Percentiles rank a stretch among this genome's conserved stretches.
These are phyloP conservation scores for Botrytis deweyae DNA, from an alignment of 2,329 filamentous ascomycete species.

Conservation along the genomic window DNA sequence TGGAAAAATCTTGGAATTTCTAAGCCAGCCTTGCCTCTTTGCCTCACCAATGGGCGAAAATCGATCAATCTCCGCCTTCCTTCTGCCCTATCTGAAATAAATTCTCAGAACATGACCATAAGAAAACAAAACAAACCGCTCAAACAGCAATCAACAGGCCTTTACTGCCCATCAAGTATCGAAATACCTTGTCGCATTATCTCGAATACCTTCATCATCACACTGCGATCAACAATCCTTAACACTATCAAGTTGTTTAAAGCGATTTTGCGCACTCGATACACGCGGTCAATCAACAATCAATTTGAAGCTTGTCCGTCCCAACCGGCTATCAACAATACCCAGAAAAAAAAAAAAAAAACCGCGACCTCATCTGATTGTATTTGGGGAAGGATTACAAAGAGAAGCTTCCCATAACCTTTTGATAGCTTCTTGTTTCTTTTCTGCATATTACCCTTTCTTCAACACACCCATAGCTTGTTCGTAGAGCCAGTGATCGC, in stretches of 20 bases:
- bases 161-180: neutral
- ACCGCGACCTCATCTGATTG: constrained; percentile 7
- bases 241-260: neutral
- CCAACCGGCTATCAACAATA: neutral
- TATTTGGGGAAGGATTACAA: neutral
- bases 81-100: neutral
- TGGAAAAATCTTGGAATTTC: constrained; percentile 8
- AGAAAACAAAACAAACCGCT: neutral
- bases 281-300: neutral
- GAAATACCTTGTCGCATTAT: neutral
- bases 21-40: neutral
- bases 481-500: constrained; percentile 40
- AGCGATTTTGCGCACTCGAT: constrained; percentile 2
- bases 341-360: neutral
- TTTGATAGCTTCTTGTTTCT: constrained; percentile 14
- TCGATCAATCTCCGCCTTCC: constrained; percentile 8
- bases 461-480: constrained; percentile 34
- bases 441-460: constrained; percentile 8
- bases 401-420: constrained; percentile 15
- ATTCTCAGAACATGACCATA: neutral
- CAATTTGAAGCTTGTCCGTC: neutral
- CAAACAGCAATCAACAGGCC: neutral
- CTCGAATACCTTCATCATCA: neutral
- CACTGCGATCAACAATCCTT: neutral
- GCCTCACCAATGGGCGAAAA: neutral